These are phyloP conservation scores for Aspergillus sp. DNA, from an alignment of 2,329 filamentous ascomycete genomes.

Conservation along the genomic window DNA sequence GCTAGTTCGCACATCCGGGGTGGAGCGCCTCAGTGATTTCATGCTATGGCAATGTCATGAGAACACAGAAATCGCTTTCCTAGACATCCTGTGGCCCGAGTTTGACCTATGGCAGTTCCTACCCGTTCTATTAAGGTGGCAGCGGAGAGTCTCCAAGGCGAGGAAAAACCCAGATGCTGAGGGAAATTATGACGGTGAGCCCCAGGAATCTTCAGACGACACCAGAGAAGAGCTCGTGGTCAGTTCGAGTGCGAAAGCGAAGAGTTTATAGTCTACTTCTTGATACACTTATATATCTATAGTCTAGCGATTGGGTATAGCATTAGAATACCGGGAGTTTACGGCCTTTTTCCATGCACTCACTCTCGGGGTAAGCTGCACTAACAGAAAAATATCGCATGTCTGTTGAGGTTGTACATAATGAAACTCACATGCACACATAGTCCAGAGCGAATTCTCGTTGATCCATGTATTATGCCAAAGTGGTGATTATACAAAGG, in stretches of 20 bases:
- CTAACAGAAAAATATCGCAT: conserved; percentile 1
- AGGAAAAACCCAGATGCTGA: conserved; percentile 60
- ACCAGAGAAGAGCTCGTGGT: conserved; percentile 19
- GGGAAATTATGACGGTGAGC: conserved; percentile 58
- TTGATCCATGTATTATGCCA: neutral
- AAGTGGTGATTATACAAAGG: no score
- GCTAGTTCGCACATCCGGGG: conserved; percentile 87
- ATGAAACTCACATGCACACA: conserved; percentile 1
- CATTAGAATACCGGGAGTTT: conserved; percentile 3
- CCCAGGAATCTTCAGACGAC: conserved; percentile 27
- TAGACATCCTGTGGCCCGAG: conserved; percentile 91
- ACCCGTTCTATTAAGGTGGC: conserved; percentile 90
- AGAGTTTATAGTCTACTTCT: conserved; percentile 26
- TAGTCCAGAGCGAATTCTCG: neutral
- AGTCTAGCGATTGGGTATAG: conserved; percentile 2
- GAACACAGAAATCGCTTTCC: conserved; percentile 86
- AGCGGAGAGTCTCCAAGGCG: conserved; percentile 63
- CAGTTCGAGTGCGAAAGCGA: conserved; percentile 27
- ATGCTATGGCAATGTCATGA: conserved; percentile 99
- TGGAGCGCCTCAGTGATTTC: conserved; percentile 90
- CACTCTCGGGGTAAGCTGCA: neutral
- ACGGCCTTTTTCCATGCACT: neutral
- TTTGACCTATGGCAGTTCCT: conserved; percentile 93
- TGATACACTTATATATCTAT: conserved; percentile 13
- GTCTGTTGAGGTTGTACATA: neutral